These are phyloP conservation scores for Hordeum pubiflorum DNA, from an alignment of 202 grass and related monocot genomes.

Conservation along the genomic window DNA sequence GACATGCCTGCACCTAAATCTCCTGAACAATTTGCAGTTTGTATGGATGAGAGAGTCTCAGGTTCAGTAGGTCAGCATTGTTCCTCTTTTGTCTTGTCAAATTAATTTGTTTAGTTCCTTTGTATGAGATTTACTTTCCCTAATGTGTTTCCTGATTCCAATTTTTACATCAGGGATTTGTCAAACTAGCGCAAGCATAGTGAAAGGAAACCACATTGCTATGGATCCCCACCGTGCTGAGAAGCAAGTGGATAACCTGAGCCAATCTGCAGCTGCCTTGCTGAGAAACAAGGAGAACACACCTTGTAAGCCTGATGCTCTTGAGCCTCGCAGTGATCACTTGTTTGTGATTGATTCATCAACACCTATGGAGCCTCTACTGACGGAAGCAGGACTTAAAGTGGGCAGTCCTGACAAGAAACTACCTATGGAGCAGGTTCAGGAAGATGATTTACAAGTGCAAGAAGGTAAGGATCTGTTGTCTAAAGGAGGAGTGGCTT, in stretches of 20 bases:
- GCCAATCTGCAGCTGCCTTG: not conserved
- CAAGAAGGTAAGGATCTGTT: constrained; percentile 12
- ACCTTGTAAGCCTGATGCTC: not conserved
- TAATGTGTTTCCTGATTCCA: not conserved
- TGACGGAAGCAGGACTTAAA: not conserved
- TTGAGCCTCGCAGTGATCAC: not conserved
- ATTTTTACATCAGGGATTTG: not conserved
- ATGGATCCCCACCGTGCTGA: not conserved
- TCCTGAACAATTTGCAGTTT: not conserved
- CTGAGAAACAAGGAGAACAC: constrained; percentile 9
- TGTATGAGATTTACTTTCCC: not conserved
- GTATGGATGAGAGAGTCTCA: not conserved
- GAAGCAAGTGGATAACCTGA: constrained; percentile 5
- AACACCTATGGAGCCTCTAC: not conserved
- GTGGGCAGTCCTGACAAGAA: not conserved
- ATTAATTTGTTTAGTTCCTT: not conserved
- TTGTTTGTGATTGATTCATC: not conserved
- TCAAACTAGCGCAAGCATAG: not conserved
- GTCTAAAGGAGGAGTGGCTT: not conserved
- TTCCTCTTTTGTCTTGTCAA: not conserved
- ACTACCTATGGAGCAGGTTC: not conserved
- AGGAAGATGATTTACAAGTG: constrained; percentile 1
- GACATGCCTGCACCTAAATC: not conserved
- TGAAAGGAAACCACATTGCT: constrained; percentile 19
- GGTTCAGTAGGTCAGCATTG: constrained; percentile 1